Base-by-base conservation (phyloP, 192 early-diverging fungal species). In the Coemansia sp. region DNA sequence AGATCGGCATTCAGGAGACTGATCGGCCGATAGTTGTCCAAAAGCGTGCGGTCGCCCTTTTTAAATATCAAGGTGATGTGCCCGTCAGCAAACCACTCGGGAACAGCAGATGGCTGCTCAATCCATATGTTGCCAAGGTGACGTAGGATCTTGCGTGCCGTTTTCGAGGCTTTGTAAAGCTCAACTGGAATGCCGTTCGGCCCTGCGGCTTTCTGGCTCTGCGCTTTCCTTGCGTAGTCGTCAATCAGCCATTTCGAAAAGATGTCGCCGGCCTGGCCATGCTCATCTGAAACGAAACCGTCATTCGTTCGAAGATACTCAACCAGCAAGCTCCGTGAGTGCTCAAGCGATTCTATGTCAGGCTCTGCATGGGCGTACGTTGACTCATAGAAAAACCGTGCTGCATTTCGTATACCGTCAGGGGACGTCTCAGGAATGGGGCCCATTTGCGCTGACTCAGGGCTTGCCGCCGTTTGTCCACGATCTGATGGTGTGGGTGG, bases 111-210 rank as follows among this genome's bases (percentile, higher is more conserved):
- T 5, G 65, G 57, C 4, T 16, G 9, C 1, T n/a, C 27, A 19
- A 58, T 10, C 54, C 53, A 56, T 16, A 58, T 65, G 25, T 40
- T 52, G 22, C 33, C 59, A 7, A 61, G 22, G 18, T 61, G 59
- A 22, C 48, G 14, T 0, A 61, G 49, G 3, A 53, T 53, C 0
- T 24, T 46, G 9, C 18, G 45, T 19, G 22, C 45, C 3, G 35
- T 14, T 2, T 38, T 16, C 0, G 35, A 16, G 12, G 11, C 1
- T 1, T 16, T 38, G 0, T 38, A 38, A 2, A 38, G 35, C 12
- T 38, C 11, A 2, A 16, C 35, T 2, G 35, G 35, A 38, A 38
- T 38, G 5, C 14, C 1, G 8, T 16, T 38, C 2, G 12, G 12
- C 35, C 35, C 35, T 5, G 35, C 35, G 12, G 35, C 35, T 16